Conservation (phyloP, 345 rosid genomes). For the Carallia brachiata region DNA sequence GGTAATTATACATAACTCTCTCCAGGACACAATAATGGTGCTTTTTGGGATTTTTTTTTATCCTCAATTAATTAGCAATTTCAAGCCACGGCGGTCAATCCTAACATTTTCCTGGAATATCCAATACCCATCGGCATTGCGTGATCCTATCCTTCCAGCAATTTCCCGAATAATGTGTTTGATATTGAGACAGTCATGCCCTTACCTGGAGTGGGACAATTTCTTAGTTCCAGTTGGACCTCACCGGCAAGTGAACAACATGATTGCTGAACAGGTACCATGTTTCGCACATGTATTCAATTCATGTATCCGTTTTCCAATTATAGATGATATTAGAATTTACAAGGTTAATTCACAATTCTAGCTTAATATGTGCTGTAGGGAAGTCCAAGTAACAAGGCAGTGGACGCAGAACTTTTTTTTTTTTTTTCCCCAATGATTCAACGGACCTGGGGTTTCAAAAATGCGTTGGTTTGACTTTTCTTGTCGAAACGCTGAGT, state of each 20-base stretch:
- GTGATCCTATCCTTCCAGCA: neutral
- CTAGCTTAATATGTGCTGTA: no score
- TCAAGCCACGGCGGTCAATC: slow-evolving; percentile 11
- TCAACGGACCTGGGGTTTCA: neutral
- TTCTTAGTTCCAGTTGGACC: slow-evolving; percentile 5
- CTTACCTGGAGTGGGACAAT: slow-evolving; percentile 1
- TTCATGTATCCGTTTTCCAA: neutral
- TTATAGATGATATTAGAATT: no score
- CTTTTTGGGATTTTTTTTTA: neutral
- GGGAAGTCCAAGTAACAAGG: neutral
- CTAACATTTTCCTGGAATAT: slow-evolving; percentile 11
- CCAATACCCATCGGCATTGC: neutral
- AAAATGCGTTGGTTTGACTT: neutral
- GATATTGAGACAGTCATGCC: neutral
- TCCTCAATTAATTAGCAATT: neutral
- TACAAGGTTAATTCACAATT: no score
- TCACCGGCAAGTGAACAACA: neutral
- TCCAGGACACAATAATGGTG: no score
- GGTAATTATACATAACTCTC: no score
- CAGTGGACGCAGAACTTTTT: neutral
- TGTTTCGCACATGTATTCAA: neutral
- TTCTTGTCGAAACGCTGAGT: neutral
- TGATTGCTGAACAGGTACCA: slow-evolving; percentile 14
- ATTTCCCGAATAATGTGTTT: neutral
- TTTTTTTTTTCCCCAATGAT: no score